These are phyloP conservation scores for Scedosporium apiospermum DNA, from an alignment of 2,329 filamentous ascomycete genomes.

Conservation along the genomic window DNA sequence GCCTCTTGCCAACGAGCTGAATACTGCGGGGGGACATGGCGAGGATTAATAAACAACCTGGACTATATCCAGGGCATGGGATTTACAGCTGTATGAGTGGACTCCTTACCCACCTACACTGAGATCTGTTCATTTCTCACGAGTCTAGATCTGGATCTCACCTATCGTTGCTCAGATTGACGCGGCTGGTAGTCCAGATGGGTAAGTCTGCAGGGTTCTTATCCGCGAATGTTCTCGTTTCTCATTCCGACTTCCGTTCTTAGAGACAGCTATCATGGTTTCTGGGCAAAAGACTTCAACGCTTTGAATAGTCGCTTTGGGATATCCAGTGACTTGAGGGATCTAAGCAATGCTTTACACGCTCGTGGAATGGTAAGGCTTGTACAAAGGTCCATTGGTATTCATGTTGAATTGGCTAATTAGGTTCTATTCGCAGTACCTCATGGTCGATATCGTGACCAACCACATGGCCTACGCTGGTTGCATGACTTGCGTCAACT, in stretches of 20 bases:
- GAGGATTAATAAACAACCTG: constrained; percentile 35
- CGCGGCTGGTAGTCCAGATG: constrained; percentile 14
- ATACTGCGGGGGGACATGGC: constrained; percentile 42
- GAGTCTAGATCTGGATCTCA: constrained; percentile 29
- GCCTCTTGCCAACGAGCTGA: constrained; percentile 17
- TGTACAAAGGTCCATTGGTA: no score
- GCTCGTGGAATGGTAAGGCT: constrained; percentile 35
- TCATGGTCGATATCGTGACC: constrained; percentile 46
- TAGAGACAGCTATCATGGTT: constrained; percentile 28
- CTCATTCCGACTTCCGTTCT: constrained; percentile 8
- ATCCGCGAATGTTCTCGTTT: neutral
- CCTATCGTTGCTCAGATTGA: constrained; percentile 31
- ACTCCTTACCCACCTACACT: neutral
- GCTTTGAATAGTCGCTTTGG: constrained; percentile 39
- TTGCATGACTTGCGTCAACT: constrained; percentile 34
- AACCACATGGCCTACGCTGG: constrained; percentile 45
- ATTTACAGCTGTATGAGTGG: constrained; percentile 22
- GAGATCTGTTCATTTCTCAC: neutral
- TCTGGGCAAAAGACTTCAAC: constrained; percentile 28
- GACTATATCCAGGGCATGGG: constrained; percentile 41
- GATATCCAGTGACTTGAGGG: constrained; percentile 35
- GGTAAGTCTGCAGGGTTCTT: constrained; percentile 7
- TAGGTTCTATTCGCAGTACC: constrained; percentile 22
- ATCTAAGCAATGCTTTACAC: constrained; percentile 37
- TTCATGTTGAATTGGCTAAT: no score